Evolutionary conservation across 164 flowering plant species (phyloP).

Genomic region (Umbilicus rupestris): DNA sequence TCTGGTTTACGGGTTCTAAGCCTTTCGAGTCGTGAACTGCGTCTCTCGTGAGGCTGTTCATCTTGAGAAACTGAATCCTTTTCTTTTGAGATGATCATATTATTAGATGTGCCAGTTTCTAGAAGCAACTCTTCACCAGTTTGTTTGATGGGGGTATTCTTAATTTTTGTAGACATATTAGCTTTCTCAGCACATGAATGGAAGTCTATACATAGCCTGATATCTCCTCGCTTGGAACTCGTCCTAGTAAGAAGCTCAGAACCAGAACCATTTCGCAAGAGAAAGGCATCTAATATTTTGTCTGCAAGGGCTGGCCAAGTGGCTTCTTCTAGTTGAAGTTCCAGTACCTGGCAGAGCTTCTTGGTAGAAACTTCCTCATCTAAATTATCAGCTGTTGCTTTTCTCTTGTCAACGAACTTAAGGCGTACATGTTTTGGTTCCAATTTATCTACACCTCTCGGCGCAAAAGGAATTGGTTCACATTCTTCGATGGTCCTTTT

Average conservation of each 20-base stretch:
- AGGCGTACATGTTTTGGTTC: conserved; percentile 82
- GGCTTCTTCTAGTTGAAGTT: conserved; percentile 49
- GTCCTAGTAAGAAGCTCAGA: conserved; percentile 26
- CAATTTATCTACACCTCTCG: conserved; percentile 86
- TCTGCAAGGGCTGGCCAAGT: conserved; percentile 64
- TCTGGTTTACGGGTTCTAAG: conserved; percentile 89
- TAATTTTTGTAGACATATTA: conserved; percentile 22
- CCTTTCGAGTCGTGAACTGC: conserved; percentile 84
- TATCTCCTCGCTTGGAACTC: conserved; percentile 30
- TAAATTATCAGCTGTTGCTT: conserved; percentile 28
- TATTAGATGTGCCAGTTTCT: conserved; percentile 26
- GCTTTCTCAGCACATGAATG: conserved; percentile 33
- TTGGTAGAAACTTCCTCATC: conserved; percentile 31
- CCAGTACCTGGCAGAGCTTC: conserved; percentile 40
- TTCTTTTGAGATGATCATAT: conserved; percentile 27
- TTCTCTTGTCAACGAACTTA: conserved; percentile 69
- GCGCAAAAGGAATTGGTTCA: conserved; percentile 76
- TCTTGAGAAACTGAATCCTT: conserved; percentile 44
- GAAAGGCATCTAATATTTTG: conserved; percentile 41
- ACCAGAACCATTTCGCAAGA: conserved; percentile 19
- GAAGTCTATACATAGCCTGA: conserved; percentile 41
- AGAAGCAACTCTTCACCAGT: conserved; percentile 19
- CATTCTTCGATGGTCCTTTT: conserved; percentile 66
- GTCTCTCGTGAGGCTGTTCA: conserved; percentile 83
- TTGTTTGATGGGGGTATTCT: conserved; percentile 14